Conservation (phyloP, 176 grass and related monocot genomes). For the Miscanthus lutarioriparius region DNA sequence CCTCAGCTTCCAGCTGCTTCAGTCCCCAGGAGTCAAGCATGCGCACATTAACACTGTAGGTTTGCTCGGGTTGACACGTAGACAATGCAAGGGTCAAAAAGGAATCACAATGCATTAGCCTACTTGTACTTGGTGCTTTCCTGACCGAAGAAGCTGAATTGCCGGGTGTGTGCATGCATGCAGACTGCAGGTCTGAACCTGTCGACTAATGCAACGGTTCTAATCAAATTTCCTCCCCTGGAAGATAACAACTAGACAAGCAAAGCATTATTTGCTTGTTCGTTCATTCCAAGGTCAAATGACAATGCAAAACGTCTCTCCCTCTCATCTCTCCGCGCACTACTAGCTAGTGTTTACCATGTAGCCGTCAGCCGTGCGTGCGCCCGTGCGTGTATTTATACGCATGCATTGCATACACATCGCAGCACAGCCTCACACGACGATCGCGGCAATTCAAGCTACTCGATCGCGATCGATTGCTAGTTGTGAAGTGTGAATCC, state of each 20-base stretch:
- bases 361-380: background rate
- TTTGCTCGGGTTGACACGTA: background rate
- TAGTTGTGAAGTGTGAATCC: background rate
- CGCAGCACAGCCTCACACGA: background rate
- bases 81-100: background rate
- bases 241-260: background rate
- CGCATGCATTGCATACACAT: background rate
- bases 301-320: slow-evolving; percentile 3
- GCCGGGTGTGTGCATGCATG: background rate
- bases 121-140: background rate
- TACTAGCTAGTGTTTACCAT: background rate
- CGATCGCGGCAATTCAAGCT: background rate
- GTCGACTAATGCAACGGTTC: background rate
- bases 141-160: background rate
- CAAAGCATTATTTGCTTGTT: background rate
- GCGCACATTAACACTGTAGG: background rate
- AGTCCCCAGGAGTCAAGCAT: background rate
- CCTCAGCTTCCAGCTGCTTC: background rate
- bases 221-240: background rate
- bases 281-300: background rate
- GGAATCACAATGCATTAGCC: background rate
- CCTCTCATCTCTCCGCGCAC: background rate
- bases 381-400: background rate
- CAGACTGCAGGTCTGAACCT: background rate
- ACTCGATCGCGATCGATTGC: background rate